Percentiles rank a stretch among this genome's conserved stretches.
Conservation (phyloP, 495 filamentous ascomycete genomes). For the Chaetomidium leptoderma region DNA sequence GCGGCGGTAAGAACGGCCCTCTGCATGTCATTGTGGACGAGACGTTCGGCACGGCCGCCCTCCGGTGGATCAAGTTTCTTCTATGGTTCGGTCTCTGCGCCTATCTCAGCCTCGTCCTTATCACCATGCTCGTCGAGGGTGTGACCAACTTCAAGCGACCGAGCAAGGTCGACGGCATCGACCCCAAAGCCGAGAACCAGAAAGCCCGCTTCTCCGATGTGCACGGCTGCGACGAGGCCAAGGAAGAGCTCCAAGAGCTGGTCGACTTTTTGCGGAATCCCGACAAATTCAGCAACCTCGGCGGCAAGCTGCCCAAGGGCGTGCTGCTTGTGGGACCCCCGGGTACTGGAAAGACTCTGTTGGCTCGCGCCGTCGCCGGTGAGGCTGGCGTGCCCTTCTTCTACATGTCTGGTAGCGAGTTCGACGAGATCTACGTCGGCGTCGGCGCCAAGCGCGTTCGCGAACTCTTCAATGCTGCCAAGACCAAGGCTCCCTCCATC, state of each 20-base stretch:
- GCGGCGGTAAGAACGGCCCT: conserved; percentile 70
- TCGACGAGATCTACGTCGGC: conserved; percentile 97
- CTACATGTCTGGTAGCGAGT: conserved; percentile 98
- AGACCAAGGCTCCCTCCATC: conserved; percentile 86
- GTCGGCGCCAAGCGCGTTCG: conserved; percentile 97
- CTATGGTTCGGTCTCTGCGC: conserved; percentile 68
- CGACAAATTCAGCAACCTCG: conserved; percentile 82
- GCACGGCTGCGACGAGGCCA: conserved; percentile 95
- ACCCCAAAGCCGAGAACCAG: conserved; percentile 86
- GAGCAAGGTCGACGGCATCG: conserved; percentile 59
- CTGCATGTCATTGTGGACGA: conserved; percentile 97
- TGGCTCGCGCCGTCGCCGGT: conserved; percentile 92
- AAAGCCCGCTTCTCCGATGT: conserved; percentile 90
- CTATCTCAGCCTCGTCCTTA: conserved; percentile 67
- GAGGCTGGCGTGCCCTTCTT: conserved; percentile 98
- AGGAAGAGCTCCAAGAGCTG: conserved; percentile 94
- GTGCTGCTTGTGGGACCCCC: conserved; percentile 92
- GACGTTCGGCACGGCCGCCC: conserved; percentile 67
- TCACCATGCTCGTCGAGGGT: conserved; percentile 76
- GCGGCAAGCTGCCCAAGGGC: conserved; percentile 95
- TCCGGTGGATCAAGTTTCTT: conserved; percentile 87
- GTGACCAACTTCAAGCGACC: conserved; percentile 74
- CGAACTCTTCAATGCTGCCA: conserved; percentile 86
- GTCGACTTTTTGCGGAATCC: conserved; percentile 94
- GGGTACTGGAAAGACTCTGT: conserved; percentile 95